Evolutionary conservation across 805 yeast species (phyloP), one percentile per base, ranked within the genome.

Genomic region (Komagataella phaffii): DNA sequence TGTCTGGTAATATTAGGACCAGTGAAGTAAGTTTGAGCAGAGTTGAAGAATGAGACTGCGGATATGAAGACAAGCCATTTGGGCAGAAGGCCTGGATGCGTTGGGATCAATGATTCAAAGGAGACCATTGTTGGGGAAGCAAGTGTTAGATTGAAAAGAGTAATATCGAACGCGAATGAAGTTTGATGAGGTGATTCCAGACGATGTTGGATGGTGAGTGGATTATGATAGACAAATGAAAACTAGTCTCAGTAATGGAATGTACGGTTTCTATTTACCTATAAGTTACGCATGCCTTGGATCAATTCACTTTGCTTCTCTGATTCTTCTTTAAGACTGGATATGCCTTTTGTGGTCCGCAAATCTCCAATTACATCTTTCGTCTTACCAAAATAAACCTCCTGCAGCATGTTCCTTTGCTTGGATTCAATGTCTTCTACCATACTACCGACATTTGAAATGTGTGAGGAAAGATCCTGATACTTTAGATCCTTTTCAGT

Each of bases 311-410:
- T 59, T 50, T 75, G 79, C 52, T 63, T 67, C 50, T 59, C 56
- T 52, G 61, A 64, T 50, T 73, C 79, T 19, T 64, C 69, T 17
- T 61, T 53, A 44, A 68, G 64, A 3, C 64, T 65, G 12, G 69
- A 61, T 44, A 72, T 55, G 21, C 65, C 58, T 45, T 60, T 69
- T 57, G 57, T 69, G 2, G 71, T 75, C 63, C 88, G 75, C 45
- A 83, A 68, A 57, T 84, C 89, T 24, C 85, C 83, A 48, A 90
- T 73, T 49, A 93, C 83, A 62, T 91, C 96, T 61, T 87, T 81
- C 17, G 96, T 87, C 71, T 91, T 91, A 59, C 95, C 97, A 63
- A 91, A 91, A 65, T 91, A 91, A 24, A 91, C 97, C 56, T 88
- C 96, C 65, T 91, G 96, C 56, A 91, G 73, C 71, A 86, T 72